A percentile compares a stretch with the other conserved stretches of the same genome.
Conservation (phyloP, 495 filamentous ascomycete genomes). For the Aspergillus egyptiacus region DNA sequence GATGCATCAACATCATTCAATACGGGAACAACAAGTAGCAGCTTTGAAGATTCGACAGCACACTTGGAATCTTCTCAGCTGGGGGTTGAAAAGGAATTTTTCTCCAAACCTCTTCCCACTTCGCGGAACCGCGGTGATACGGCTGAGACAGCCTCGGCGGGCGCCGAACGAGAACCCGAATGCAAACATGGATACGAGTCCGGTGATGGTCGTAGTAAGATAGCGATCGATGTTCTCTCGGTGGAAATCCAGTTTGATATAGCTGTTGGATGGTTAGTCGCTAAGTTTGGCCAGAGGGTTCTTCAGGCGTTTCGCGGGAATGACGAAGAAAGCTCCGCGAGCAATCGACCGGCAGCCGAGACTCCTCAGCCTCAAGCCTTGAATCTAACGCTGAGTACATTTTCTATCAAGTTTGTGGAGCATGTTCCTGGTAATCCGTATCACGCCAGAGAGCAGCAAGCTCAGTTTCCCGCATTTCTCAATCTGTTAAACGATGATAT, state of each 20-base stretch:
- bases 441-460: slow-evolving; percentile 12
- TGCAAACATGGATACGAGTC: slow-evolving; percentile 1
- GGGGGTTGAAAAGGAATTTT: slow-evolving; percentile 27
- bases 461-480: slow-evolving; percentile 19
- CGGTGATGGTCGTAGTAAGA: slow-evolving; percentile 13
- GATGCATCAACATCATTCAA: slow-evolving; percentile 8
- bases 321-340: slow-evolving; percentile 11
- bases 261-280: slow-evolving; percentile 59
- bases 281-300: slow-evolving; percentile 53
- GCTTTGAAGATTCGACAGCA: slow-evolving; percentile 21
- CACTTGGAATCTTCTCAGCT: slow-evolving; percentile 18
- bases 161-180: background rate
- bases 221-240: slow-evolving; percentile 54
- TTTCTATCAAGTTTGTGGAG: slow-evolving; percentile 62
- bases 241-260: slow-evolving; percentile 59
- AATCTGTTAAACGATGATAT: slow-evolving; percentile 30
- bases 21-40: slow-evolving; percentile 14
- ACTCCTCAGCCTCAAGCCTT: slow-evolving; percentile 33
- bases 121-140: slow-evolving; percentile 19
- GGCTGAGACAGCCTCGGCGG: slow-evolving; percentile 13
- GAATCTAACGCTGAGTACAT: slow-evolving; percentile 46
- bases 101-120: slow-evolving; percentile 24
- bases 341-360: slow-evolving; percentile 10
- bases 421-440: slow-evolving; percentile 44
- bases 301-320: slow-evolving; percentile 34